A percentile compares a stretch with the other conserved stretches of the same genome.
Conservation (phyloP, 441 rosid species). For the Metrosideros polymorpha region DNA sequence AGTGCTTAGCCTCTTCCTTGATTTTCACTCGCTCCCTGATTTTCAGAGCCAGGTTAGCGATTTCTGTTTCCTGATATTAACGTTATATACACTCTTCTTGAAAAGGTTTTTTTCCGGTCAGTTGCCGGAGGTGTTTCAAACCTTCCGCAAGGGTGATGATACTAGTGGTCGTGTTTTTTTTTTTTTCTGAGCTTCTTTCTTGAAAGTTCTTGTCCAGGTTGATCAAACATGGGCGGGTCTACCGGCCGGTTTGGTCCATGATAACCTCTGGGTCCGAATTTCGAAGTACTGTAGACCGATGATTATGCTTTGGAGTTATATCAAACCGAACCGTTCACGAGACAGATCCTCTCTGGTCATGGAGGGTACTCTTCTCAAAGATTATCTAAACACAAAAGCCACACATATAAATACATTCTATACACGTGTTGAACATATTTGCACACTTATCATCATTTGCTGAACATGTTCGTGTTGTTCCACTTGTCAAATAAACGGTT, state of each 20-base stretch:
- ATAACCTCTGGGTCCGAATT: not conserved
- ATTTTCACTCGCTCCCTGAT: not conserved
- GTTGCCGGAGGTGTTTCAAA: too few relatives aligned
- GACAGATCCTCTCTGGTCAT: not conserved
- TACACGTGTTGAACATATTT: not conserved
- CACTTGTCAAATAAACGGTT: accelerated
- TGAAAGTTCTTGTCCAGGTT: too few relatives aligned
- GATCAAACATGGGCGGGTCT: not conserved
- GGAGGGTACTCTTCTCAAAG: not conserved
- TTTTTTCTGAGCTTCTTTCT: too few relatives aligned
- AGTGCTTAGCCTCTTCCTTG: slow-evolving; percentile 27
- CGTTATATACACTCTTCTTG: not conserved
- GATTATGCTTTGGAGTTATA: not conserved
- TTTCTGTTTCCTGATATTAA: accelerated
- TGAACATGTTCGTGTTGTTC: not conserved
- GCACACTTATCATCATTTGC: not conserved
- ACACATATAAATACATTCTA: not conserved
- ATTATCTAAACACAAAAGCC: not conserved
- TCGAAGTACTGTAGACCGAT: not conserved
- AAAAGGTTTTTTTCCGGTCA: too few relatives aligned
- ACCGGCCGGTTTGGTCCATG: not conserved
- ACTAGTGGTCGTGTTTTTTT: too few relatives aligned
- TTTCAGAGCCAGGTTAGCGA: slow-evolving; percentile 36
- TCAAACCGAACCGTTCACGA: not conserved
- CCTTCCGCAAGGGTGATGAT: too few relatives aligned